Percentiles rank a stretch among this genome's conserved stretches.
Conservation (phyloP, 2,329 filamentous ascomycete species). For the Xylaria digitata region DNA sequence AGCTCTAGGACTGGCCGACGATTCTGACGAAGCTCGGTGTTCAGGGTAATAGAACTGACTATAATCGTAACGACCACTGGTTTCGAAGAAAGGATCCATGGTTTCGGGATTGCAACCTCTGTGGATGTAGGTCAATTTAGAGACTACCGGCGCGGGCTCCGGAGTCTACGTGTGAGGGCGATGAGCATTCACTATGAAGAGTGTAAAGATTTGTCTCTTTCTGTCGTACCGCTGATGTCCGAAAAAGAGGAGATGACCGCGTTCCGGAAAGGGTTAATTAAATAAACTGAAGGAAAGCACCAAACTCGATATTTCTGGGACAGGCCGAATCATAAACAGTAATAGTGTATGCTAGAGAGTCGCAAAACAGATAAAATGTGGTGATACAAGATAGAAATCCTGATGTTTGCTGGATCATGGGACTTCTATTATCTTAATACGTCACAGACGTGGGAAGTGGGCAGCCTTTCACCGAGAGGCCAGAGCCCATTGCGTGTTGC, state of each 20-base stretch:
- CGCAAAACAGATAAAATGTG: conserved; percentile 16
- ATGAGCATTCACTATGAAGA: conserved; percentile 17
- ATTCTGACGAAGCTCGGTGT: conserved; percentile 17
- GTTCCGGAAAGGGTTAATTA: neutral
- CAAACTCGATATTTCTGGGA: conserved; percentile 12
- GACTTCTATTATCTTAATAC: conserved; percentile 25
- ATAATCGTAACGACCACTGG: neutral
- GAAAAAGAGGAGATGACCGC: neutral
- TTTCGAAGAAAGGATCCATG: conserved; percentile 16
- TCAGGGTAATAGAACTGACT: conserved; percentile 8
- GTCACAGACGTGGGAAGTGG: neutral
- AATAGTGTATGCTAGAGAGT: conserved; percentile 5
- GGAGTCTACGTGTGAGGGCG: neutral
- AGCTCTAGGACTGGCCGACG: conserved; percentile 27
- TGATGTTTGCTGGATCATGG: conserved; percentile 17
- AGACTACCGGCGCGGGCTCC: conserved; percentile 24
- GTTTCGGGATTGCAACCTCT: neutral
- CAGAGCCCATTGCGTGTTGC: conserved; percentile 13
- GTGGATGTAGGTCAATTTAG: neutral
- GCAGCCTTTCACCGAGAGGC: conserved; percentile 23
- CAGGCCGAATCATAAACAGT: neutral
- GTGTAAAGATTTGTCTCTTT: conserved; percentile 8
- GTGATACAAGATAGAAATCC: conserved; percentile 20
- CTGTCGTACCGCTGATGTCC: neutral
- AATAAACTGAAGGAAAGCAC: conserved; percentile 10